phyloP scores from a whole-genome alignment of 352 stramenopile genomes.

The Pythium coloratum region DNA sequence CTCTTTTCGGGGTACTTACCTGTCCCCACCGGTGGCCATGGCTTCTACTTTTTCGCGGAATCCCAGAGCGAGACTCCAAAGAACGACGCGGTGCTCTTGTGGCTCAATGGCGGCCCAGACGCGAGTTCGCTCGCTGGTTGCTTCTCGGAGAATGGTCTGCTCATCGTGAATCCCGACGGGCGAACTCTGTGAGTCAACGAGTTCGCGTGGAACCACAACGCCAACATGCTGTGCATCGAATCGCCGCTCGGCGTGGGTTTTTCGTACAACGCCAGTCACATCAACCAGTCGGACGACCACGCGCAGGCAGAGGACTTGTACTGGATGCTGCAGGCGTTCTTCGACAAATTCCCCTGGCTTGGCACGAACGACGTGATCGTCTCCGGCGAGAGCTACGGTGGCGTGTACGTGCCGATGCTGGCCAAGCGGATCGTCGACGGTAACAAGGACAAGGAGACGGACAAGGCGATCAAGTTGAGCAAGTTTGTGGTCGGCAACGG shows the following conservation, averaged over 20 bases:
- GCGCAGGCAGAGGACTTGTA: constrained; percentile 77
- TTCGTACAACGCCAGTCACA: constrained; percentile 50
- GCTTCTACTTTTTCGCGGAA: constrained; percentile 64
- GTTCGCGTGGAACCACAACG: constrained; percentile 54
- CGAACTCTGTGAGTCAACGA: constrained; percentile 40
- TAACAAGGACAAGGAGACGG: constrained; percentile 26
- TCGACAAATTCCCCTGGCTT: constrained; percentile 80
- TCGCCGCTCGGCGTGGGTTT: constrained; percentile 65
- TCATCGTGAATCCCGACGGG: constrained; percentile 53
- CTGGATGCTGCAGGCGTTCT: constrained; percentile 79
- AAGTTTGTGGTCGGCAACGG: constrained; percentile 86
- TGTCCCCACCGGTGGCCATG: constrained; percentile 48
- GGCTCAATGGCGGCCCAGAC: constrained; percentile 64
- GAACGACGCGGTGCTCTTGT: constrained; percentile 53
- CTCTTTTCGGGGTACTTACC: constrained; percentile 60
- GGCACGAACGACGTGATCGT: constrained; percentile 73
- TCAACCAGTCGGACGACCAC: constrained; percentile 73
- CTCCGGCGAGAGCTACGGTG: constrained; percentile 70
- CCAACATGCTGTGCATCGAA: constrained; percentile 57
- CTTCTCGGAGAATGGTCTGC: constrained; percentile 63
- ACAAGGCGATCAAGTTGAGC: constrained; percentile 64
- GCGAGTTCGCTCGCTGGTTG: constrained; percentile 51
- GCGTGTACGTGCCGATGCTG: constrained; percentile 65
- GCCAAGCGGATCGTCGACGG: constrained; percentile 50
- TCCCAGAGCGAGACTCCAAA: constrained; percentile 41